These are phyloP conservation scores for Boletellus ananiceps DNA, from an alignment of 768 basidiomycete species.

Conservation along the genomic window DNA sequence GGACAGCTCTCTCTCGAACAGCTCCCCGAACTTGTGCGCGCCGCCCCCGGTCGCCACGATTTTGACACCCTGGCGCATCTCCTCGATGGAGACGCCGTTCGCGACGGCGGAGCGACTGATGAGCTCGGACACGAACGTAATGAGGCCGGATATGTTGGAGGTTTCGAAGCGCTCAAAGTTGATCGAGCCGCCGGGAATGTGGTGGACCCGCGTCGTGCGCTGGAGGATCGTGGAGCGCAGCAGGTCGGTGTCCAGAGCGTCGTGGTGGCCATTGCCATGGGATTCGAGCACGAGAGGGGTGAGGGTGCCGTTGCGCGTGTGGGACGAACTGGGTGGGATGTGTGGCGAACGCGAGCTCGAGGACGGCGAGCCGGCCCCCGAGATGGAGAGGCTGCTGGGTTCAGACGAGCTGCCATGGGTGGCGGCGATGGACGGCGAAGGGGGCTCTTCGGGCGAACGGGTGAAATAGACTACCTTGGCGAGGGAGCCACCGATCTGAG, in stretches of 20 bases:
- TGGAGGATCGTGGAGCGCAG: constrained; percentile 64
- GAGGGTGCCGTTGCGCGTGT: constrained; percentile 63
- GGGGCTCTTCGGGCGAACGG: constrained; percentile 81
- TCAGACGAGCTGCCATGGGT: constrained; percentile 52
- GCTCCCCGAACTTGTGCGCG: constrained; percentile 88
- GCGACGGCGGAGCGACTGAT: constrained; percentile 81
- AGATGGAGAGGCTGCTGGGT: constrained; percentile 41
- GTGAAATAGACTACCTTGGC: constrained; percentile 99
- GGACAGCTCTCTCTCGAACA: constrained; percentile 65
- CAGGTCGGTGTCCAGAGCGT: constrained; percentile 38
- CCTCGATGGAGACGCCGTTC: constrained; percentile 82
- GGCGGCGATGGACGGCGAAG: constrained; percentile 65
- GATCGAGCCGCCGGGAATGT: constrained; percentile 93
- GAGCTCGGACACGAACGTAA: constrained; percentile 81
- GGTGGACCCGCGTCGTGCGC: constrained; percentile 51
- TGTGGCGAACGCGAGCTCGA: constrained; percentile 20
- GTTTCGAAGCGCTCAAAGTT: constrained; percentile 99
- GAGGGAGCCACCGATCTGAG: constrained; percentile 90
- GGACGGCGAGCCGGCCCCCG: constrained; percentile 26
- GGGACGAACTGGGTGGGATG: constrained; percentile 26
- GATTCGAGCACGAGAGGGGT: constrained; percentile 75
- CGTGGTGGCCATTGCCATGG: constrained; percentile 23
- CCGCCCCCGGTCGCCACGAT: constrained; percentile 99
- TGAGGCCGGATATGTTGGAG: constrained; percentile 75
- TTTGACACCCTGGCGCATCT: constrained; percentile 90